Conservation (phyloP, 2,329 filamentous ascomycete genomes). For the Stenocarpella maydis region DNA sequence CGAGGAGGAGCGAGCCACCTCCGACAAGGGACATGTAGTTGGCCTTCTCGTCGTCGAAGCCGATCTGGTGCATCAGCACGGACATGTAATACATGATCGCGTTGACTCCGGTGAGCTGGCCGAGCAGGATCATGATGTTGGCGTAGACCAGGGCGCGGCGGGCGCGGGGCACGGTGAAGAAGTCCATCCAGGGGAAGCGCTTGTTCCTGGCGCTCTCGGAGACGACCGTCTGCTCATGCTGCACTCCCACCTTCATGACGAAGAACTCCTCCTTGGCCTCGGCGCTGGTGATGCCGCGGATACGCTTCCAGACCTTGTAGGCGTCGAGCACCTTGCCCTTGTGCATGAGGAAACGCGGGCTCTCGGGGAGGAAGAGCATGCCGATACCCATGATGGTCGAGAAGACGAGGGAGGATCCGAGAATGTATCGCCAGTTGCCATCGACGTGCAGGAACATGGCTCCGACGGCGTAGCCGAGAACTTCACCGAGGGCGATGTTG, state of each 20-base stretch:
- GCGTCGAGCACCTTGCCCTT: conserved; percentile 67
- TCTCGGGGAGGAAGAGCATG: conserved; percentile 77
- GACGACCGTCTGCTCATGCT: conserved; percentile 62
- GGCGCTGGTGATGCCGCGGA: conserved; percentile 64
- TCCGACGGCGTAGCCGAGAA: conserved; percentile 75
- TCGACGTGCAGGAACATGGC: conserved; percentile 76
- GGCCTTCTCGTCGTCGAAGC: conserved; percentile 67
- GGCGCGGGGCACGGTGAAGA: conserved; percentile 74
- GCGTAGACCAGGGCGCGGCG: conserved; percentile 72
- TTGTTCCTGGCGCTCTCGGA: conserved; percentile 60
- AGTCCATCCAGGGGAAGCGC: conserved; percentile 75
- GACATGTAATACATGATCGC: conserved; percentile 79
- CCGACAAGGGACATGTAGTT: conserved; percentile 82
- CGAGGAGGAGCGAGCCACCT: conserved; percentile 71
- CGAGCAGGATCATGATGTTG: conserved; percentile 74
- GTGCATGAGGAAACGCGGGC: conserved; percentile 74
- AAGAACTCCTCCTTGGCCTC: conserved; percentile 76
- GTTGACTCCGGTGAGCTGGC: conserved; percentile 76
- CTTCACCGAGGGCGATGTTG: conserved; percentile 78
- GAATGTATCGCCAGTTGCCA: conserved; percentile 78
- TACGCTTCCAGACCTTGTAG: conserved; percentile 76
- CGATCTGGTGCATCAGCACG: conserved; percentile 71
- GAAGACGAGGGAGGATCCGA: conserved; percentile 76
- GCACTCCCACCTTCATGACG: conserved; percentile 72
- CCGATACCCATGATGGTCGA: conserved; percentile 69